Evolutionary conservation across 2,329 filamentous ascomycete genomes (phyloP).

Genomic region (Xylariaceae sp.): DNA sequence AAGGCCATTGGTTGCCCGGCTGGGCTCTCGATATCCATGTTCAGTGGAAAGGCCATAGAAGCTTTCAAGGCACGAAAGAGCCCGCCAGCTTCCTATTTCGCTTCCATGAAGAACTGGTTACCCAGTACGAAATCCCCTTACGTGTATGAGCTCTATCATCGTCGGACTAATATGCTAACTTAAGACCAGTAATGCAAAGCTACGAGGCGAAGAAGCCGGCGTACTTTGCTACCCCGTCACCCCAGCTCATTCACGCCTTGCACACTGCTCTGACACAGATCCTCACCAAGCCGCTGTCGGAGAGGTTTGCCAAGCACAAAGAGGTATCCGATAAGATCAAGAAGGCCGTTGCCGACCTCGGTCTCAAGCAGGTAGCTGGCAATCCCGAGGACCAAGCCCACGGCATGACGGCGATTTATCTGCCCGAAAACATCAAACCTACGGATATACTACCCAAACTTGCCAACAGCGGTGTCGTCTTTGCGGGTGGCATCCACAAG

Average conservation of each 20-base stretch:
- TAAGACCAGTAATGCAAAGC: constrained; percentile 83
- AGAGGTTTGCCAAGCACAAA: constrained; percentile 79
- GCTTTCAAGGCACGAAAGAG: constrained; percentile 75
- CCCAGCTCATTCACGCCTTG: constrained; percentile 87
- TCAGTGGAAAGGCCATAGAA: constrained; percentile 82
- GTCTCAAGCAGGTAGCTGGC: constrained; percentile 79
- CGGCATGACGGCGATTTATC: constrained; percentile 96
- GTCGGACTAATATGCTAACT: constrained; percentile 15
- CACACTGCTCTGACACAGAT: constrained; percentile 88
- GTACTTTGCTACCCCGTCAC: constrained; percentile 95
- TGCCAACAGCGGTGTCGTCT: constrained; percentile 82
- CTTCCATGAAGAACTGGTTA: constrained; percentile 94
- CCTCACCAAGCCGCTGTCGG: constrained; percentile 70
- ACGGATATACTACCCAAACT: constrained; percentile 82
- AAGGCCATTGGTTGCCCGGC: constrained; percentile 97
- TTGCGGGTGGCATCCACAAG: constrained; percentile 94
- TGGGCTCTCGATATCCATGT: constrained; percentile 90
- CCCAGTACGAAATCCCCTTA: constrained; percentile 58
- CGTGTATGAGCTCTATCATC: background rate
- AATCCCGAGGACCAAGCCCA: constrained; percentile 91
- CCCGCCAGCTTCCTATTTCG: constrained; percentile 85
- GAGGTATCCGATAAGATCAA: constrained; percentile 82
- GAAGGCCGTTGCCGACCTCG: constrained; percentile 72
- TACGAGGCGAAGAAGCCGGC: constrained; percentile 97
- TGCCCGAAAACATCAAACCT: constrained; percentile 78